phyloP scores from a whole-genome alignment of 345 rosid species.

The Eutrema heterophyllum region DNA sequence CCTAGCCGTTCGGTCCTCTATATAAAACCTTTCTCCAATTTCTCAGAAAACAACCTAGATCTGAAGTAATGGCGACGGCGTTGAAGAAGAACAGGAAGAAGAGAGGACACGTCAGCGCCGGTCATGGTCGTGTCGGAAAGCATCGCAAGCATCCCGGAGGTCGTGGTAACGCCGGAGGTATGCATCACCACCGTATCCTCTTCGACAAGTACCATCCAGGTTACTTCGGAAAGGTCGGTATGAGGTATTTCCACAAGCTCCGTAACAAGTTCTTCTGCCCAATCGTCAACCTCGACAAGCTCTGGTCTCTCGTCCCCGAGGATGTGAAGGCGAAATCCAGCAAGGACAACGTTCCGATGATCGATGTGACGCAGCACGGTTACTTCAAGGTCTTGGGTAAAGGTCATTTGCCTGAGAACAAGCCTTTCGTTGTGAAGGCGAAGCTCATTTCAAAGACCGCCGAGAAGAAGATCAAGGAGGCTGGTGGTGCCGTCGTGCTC shows the following conservation, averaged over 20 bases:
- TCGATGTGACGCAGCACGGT: conserved; percentile 59
- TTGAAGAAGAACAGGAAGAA: conserved; percentile 75
- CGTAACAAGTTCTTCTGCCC: conserved; percentile 61
- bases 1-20: conserved; percentile 12
- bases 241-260: conserved; percentile 66
- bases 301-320: conserved; percentile 58
- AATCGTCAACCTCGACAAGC: conserved; percentile 62
- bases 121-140: conserved; percentile 76
- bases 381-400: conserved; percentile 56
- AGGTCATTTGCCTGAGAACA: conserved; percentile 47
- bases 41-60: background rate
- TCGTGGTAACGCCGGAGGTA: conserved; percentile 56
- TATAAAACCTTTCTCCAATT: background rate
- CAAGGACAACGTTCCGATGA: conserved; percentile 48
- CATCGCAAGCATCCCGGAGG: conserved; percentile 75
- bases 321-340: conserved; percentile 49
- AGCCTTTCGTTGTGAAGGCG: conserved; percentile 58
- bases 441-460: conserved; percentile 59
- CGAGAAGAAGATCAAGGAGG: conserved; percentile 69
- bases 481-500: conserved; percentile 58
- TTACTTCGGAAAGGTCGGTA: conserved; percentile 45
- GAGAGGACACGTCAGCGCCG: conserved; percentile 79
- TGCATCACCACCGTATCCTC: conserved; percentile 73
- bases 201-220: conserved; percentile 81
- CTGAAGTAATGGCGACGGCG: conserved; percentile 44